Base-by-base conservation (phyloP, 2,329 filamentous ascomycete genomes). In the Scedosporium apiospermum region DNA sequence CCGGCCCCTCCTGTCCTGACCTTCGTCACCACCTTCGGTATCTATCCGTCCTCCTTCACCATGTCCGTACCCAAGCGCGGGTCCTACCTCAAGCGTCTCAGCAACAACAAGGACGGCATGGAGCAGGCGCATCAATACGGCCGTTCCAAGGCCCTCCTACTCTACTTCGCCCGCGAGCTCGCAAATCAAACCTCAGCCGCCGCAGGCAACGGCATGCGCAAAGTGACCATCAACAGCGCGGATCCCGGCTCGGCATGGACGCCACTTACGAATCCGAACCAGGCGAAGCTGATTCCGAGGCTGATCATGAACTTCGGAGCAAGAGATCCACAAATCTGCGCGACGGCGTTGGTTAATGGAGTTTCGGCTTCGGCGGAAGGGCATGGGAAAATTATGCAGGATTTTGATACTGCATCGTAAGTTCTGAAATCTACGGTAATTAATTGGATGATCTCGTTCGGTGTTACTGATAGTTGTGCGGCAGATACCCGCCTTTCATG, bases 161-260 rank as follows among this genome's bases (percentile, higher is more conserved):
- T 75, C 30, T 75, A 74, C 66, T 75, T 73, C 64, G 66, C 71
- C 6, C 72, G 72, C 18, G 73, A 75, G 66, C 70, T 75, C 3
- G 72, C 74, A 5, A 63, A 67, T 4, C 68, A 72, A 1, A 68
- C 68, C 21, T 65, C 70, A 1, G 65, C 67, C 18, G 58, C 64
- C 6, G 66, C 66, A 10, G 61, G 62, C 7, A 69, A 68, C 27
- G 65, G 63, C n/a, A 57, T 66, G 5, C 66, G 42, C 57, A 72
- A 67, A 10, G 70, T 75, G 6, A 75, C 73, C 4, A 70, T 75
- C 65, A 75, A 73, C 65, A 75, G 73, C 64, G 73, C 73, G 3
- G 73, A 75, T 49, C 73, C 73, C 1, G 73, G 73, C 0, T 74
- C 73, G 0, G 73, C 73, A 4, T 75, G 73, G 73, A 75, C 73